Conservation (phyloP, 306 rosid species). For the Erythrophleum fordii region DNA sequence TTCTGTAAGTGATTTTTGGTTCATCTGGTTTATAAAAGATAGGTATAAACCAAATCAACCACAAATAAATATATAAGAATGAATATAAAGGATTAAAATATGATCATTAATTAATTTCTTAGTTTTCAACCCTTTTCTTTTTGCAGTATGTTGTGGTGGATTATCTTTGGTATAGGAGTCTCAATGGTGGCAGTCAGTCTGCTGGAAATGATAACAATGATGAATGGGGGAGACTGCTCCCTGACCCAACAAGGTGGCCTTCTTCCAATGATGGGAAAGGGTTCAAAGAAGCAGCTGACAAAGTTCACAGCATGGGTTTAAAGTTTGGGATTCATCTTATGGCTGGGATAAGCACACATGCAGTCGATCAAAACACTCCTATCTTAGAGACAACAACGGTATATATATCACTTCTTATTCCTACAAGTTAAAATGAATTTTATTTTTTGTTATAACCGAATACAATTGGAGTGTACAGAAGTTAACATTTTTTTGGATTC, state of each 20-base stretch:
- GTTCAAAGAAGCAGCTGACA: slow-evolving; percentile 54
- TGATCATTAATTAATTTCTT: neutral
- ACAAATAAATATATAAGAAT: too few relatives aligned
- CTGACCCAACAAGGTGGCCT: slow-evolving; percentile 82
- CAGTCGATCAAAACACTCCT: slow-evolving; percentile 62
- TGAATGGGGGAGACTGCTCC: slow-evolving; percentile 78
- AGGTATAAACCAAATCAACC: too few relatives aligned
- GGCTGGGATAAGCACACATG: slow-evolving; percentile 84
- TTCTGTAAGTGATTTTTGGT: too few relatives aligned
- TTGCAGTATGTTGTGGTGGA: slow-evolving; percentile 83
- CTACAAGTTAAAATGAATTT: too few relatives aligned
- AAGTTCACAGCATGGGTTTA: slow-evolving; percentile 66
- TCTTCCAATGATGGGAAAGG: slow-evolving; percentile 70
- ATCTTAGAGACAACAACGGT: slow-evolving; percentile 60
- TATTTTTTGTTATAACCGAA: too few relatives aligned
- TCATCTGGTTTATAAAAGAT: too few relatives aligned
- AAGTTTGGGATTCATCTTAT: slow-evolving; percentile 88
- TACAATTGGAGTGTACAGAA: too few relatives aligned
- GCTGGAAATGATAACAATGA: slow-evolving; percentile 69
- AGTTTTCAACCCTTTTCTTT: neutral
- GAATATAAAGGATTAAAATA: too few relatives aligned
- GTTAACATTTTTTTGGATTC: too few relatives aligned
- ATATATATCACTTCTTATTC: too few relatives aligned
- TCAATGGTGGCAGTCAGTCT: slow-evolving; percentile 57
- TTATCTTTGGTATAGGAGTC: slow-evolving; percentile 78